Percentiles rank a stretch among this genome's conserved stretches.
Conservation (phyloP, 352 stramenopile species). For the Phytophthora citricola region DNA sequence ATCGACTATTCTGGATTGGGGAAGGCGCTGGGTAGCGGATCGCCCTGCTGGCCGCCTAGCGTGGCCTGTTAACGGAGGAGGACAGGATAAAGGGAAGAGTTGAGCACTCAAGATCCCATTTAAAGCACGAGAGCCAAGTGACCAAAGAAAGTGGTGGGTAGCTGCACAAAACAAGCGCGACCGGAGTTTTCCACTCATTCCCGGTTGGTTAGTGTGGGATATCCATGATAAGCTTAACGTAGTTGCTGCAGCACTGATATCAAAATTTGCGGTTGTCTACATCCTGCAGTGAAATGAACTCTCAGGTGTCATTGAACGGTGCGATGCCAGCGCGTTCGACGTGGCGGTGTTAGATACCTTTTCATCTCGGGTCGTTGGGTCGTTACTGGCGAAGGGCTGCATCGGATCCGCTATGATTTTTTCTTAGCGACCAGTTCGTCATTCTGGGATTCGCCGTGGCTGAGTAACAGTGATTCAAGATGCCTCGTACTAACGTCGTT, state of each 20-base stretch:
- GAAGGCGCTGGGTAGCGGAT: conserved; percentile 54
- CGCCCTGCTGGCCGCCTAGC: background rate
- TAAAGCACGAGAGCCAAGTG: too few relatives aligned
- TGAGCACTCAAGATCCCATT: background rate
- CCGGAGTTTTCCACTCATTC: too few relatives aligned
- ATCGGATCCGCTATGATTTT: conserved; percentile 11
- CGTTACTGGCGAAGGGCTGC: conserved; percentile 20
- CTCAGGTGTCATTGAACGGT: background rate
- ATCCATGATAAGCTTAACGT: too few relatives aligned
- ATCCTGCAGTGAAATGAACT: too few relatives aligned
- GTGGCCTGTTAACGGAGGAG: background rate
- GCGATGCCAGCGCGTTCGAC: conserved; percentile 14
- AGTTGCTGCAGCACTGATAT: too few relatives aligned
- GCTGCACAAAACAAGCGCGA: too few relatives aligned
- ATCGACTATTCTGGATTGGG: conserved; percentile 80
- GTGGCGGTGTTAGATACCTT: conserved; percentile 3
- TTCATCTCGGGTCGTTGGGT: background rate
- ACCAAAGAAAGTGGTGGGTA: too few relatives aligned
- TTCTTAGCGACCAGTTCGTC: conserved; percentile 4
- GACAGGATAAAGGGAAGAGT: conserved; percentile 1
- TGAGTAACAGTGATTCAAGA: background rate
- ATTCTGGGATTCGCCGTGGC: conserved; percentile 17
- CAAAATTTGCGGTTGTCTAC: too few relatives aligned
- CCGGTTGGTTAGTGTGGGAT: too few relatives aligned
- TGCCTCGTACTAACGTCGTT: conserved; percentile 31